These are phyloP conservation scores for Eucalyptus decipiens DNA, from an alignment of 345 rosid genomes.

Conservation along the genomic window DNA sequence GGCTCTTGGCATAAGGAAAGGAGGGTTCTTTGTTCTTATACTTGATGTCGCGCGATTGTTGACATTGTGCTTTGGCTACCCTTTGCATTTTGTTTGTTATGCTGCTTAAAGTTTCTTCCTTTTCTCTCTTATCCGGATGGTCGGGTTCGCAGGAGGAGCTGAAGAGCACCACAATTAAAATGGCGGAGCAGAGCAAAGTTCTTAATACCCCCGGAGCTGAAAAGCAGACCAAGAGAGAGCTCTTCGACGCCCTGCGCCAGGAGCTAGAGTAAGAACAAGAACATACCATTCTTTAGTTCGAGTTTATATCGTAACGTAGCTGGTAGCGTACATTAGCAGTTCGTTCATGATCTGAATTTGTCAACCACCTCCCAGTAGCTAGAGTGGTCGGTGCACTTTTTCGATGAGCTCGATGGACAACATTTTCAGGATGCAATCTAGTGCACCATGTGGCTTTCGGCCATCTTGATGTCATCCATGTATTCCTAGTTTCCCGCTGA, in stretches of 20 bases:
- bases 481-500: not conserved
- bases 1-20: not conserved
- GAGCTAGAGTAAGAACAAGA: slow-evolving; percentile 73
- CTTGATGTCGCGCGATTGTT: not conserved
- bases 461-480: not conserved
- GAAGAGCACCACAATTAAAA: slow-evolving; percentile 65
- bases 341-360: not conserved
- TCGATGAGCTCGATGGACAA: not conserved
- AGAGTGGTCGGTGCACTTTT: not conserved
- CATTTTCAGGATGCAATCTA: not conserved
- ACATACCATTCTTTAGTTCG: not conserved
- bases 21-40: not conserved
- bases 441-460: not conserved
- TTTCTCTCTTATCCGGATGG: not conserved
- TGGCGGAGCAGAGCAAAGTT: slow-evolving; percentile 89
- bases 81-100: not conserved
- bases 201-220: slow-evolving; percentile 85
- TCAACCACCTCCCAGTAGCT: not conserved
- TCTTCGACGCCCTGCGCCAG: slow-evolving; percentile 78
- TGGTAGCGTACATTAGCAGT: not conserved
- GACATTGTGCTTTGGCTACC: not conserved
- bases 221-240: slow-evolving; percentile 84
- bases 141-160: slow-evolving; percentile 47
- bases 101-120: not conserved
- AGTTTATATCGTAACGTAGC: not conserved